A percentile compares a stretch with the other conserved stretches of the same genome.
These are phyloP conservation scores for Coemansia sp. DNA, from an alignment of 192 early-diverging fungal genomes.

Conservation along the genomic window DNA sequence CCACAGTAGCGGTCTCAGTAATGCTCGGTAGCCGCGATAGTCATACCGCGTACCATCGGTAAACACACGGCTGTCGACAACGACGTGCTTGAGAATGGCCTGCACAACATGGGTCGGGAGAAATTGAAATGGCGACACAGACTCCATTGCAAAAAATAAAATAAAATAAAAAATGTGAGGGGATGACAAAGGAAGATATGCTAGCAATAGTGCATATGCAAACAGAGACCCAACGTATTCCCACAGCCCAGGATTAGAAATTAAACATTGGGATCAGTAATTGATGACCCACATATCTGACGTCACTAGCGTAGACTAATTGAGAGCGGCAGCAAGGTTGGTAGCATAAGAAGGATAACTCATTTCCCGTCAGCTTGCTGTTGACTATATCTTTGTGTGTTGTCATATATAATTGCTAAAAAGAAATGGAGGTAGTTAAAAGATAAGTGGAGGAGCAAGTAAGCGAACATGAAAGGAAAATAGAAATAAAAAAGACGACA, in stretches of 20 bases:
- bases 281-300: no score
- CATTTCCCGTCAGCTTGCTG: no score
- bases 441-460: background rate
- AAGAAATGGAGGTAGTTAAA: background rate
- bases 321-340: no score
- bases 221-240: background rate
- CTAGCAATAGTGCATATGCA: background rate
- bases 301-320: no score
- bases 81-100: background rate
- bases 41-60: background rate
- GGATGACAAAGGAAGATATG: background rate
- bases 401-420: background rate
- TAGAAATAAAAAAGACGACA: background rate
- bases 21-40: background rate
- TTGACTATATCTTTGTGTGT: background rate
- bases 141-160: background rate
- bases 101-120: background rate
- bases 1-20: background rate
- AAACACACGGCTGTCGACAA: background rate
- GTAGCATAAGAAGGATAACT: no score
- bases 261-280: no score
- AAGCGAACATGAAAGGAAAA: constrained; percentile 6
- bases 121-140: background rate
- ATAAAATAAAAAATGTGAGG: background rate
- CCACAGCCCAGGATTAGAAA: background rate